Percentiles rank a stretch among this genome's conserved stretches.
phyloP scores from a whole-genome alignment of 305 asterid genomes.

The Nicotiana rustica region DNA sequence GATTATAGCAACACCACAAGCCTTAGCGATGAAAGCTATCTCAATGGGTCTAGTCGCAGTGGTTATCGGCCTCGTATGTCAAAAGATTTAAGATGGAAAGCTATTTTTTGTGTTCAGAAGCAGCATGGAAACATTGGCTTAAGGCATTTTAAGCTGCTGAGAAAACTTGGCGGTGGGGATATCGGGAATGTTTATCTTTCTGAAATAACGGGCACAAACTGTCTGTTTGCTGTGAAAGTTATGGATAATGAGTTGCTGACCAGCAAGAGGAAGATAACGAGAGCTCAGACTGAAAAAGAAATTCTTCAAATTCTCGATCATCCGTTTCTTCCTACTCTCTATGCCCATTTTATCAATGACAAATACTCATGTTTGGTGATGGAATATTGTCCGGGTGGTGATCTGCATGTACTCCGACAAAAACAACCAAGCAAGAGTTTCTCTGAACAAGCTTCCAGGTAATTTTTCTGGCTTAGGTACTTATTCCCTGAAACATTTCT shows the following conservation, averaged over 20 bases:
- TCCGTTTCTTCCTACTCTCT: slow-evolving; percentile 91
- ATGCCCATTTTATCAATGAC: slow-evolving; percentile 67
- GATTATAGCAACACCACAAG: slow-evolving; percentile 71
- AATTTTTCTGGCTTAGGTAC: slow-evolving; percentile 29
- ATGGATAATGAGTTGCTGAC: slow-evolving; percentile 69
- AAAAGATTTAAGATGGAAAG: slow-evolving; percentile 89
- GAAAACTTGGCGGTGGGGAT: slow-evolving; percentile 89
- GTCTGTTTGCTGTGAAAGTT: slow-evolving; percentile 80
- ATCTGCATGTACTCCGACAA: slow-evolving; percentile 88
- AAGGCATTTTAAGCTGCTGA: slow-evolving; percentile 73
- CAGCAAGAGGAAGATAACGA: slow-evolving; percentile 60
- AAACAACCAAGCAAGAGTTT: slow-evolving; percentile 68
- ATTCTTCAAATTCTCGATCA: slow-evolving; percentile 83
- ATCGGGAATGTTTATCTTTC: slow-evolving; percentile 84
- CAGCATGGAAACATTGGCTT: slow-evolving; percentile 67
- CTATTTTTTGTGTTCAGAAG: slow-evolving; percentile 64
- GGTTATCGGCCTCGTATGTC: slow-evolving; percentile 87
- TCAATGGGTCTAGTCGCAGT: slow-evolving; percentile 67
- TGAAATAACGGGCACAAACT: slow-evolving; percentile 71
- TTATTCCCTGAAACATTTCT: too few relatives aligned
- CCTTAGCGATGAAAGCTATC: slow-evolving; percentile 74
- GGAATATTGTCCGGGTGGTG: slow-evolving; percentile 95
- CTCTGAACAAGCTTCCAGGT: slow-evolving; percentile 88
- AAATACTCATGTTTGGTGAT: slow-evolving; percentile 81
- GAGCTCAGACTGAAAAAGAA: slow-evolving; percentile 85